phyloP scores from a whole-genome alignment of 1,284 basidiomycete species.

The Wallemia hederae region DNA sequence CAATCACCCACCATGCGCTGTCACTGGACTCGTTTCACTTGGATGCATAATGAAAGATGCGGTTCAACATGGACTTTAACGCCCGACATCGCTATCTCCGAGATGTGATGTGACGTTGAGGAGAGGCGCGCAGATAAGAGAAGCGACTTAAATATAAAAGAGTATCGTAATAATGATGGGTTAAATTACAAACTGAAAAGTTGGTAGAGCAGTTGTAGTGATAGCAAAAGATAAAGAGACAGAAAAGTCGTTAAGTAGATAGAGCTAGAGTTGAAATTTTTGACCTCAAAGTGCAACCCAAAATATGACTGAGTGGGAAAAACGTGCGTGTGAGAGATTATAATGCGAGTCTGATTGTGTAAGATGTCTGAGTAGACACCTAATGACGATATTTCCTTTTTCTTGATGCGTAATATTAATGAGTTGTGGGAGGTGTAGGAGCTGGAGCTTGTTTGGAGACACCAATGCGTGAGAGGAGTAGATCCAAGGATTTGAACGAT shows the following conservation, averaged over 20 bases:
- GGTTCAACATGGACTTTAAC: too few species aligned
- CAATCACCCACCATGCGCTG: neutral
- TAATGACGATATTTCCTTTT: too few species aligned
- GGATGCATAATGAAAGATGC: too few species aligned
- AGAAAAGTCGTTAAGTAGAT: too few species aligned
- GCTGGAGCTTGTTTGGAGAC: neutral
- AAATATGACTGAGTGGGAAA: too few species aligned
- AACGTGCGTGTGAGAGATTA: too few species aligned
- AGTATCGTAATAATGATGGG: neutral
- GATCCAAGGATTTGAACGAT: neutral
- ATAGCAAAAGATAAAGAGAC: neutral
- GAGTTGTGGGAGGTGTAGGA: neutral
- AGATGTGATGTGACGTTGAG: too few species aligned
- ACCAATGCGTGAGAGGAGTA: neutral
- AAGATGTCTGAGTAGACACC: too few species aligned
- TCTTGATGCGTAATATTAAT: too few species aligned
- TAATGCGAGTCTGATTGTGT: too few species aligned
- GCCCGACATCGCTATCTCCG: neutral
- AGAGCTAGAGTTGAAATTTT: neutral
- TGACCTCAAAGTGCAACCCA: neutral
- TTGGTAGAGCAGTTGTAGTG: neutral
- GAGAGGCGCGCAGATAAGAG: neutral
- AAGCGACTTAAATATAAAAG: neutral
- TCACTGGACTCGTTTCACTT: neutral
- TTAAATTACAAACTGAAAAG: neutral